Conservation (phyloP, 305 asterid species). For the Rubia peregrina region DNA sequence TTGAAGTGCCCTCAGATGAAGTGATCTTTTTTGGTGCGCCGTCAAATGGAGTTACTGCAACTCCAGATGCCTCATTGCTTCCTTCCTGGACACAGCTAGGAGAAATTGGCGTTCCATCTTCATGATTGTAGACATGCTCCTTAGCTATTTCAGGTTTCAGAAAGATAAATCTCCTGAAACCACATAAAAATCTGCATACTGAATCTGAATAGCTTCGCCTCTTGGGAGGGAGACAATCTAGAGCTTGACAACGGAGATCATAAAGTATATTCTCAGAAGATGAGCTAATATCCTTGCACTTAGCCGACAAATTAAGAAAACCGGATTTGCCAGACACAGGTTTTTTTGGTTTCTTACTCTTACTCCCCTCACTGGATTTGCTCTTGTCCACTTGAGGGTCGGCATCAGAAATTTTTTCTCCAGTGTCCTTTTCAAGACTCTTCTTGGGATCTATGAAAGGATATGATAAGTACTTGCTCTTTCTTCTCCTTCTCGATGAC, state of each 20-base stretch:
- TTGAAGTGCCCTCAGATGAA: slow-evolving; percentile 7
- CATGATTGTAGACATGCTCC: slow-evolving; percentile 13
- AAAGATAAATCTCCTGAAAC: slow-evolving; percentile 50
- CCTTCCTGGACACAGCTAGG: slow-evolving; percentile 1
- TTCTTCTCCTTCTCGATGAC: slow-evolving; percentile 53
- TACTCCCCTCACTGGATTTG: slow-evolving; percentile 1
- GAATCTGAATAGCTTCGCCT: slow-evolving; percentile 39
- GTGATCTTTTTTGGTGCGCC: slow-evolving; percentile 1
- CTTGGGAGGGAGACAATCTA: slow-evolving; percentile 29
- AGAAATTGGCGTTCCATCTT: slow-evolving; percentile 19
- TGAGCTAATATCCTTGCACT: slow-evolving; percentile 30
- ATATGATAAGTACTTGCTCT: slow-evolving; percentile 74
- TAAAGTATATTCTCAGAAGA: slow-evolving; percentile 45
- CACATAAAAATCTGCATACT: slow-evolving; percentile 34
- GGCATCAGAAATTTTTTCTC: slow-evolving; percentile 18
- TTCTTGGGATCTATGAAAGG: slow-evolving; percentile 48
- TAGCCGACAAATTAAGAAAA: slow-evolving; percentile 17
- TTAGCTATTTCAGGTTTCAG: slow-evolving; percentile 30
- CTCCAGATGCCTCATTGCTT: slow-evolving; percentile 3
- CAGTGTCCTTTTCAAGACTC: slow-evolving; percentile 18
- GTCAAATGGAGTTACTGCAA: slow-evolving; percentile 7
- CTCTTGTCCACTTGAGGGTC: slow-evolving; percentile 17
- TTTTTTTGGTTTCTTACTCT: slow-evolving; percentile 21
- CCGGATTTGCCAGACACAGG: slow-evolving; percentile 26
- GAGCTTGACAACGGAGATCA: slow-evolving; percentile 43